Evolutionary conservation across 2,329 filamentous ascomycete genomes (phyloP), one percentile per base, ranked within the genome.

Genomic region (Aureobasidium sp.): DNA sequence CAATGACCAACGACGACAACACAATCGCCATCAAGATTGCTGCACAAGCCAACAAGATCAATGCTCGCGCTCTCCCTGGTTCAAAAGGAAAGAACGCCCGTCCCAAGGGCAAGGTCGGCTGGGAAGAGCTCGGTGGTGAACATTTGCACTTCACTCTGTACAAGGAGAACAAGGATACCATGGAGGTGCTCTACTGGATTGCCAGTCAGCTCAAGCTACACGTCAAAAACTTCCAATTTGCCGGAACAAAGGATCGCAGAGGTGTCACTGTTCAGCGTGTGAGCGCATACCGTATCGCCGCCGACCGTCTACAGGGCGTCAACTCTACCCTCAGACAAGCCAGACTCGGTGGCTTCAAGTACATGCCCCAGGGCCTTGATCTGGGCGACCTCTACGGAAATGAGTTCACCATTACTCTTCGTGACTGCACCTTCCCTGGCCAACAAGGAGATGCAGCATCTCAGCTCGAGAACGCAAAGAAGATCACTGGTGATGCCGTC

Each of bases 151-250:
- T 96, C 73, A 93, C 90, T 0, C 80, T 97, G 57, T 95, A 93
- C 82, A 97, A 97, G 76, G 92, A 96, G 76, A 97, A 97, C 76
- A 92, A 93, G 71, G 92, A 97, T 72, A 97, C 92, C 1, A 95
- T 96, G 89, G 92, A 97, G 68, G 87, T 90, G 0, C 81, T 95
- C 59, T 87, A 85, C 59, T 90, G 88, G 69, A 82, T 97, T 44
- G 84, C 87, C 1, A 87, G 87, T 47, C 82, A 88, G 65, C 76
- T 96, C 65, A 89, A 87, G 70, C 79, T 89, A 65, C 81, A 81
- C 44, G 71, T 81, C 3, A 91, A 89, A 71, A 80, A 83, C 30
- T 89, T 92, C 67, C 81, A 85, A 62, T 93, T 96, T 68, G 91
- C 92, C 3, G 92, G 92, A 9, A 97, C 91, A 62, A 97, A 97